Evolutionary conservation across 2,329 filamentous ascomycete genomes (phyloP), one percentile per base, ranked within the genome.

Genomic region (Neurospora sp.): DNA sequence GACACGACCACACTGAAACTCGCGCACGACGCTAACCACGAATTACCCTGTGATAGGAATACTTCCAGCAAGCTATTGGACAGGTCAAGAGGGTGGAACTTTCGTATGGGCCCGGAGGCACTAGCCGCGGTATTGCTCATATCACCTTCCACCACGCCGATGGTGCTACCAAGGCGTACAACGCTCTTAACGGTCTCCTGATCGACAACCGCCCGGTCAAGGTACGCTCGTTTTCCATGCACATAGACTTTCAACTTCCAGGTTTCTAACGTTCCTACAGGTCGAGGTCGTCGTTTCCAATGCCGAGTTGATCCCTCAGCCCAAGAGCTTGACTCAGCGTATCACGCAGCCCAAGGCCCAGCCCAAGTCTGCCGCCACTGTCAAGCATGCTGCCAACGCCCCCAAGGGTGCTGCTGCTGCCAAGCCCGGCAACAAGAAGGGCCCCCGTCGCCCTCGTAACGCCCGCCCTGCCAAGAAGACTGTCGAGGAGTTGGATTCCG

Each of bases 121-220:
- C 90, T 75, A 97, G 94, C 86, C 92, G 93, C 79, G 96, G 96
- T 74, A 92, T 95, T 78, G 94, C 94, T 76, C 96, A 93, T 69
- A 91, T 99, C 76, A 89, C 90, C 73, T 99, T 99, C 84, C 82
- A 82, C 80, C 92, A 92, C 77, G 82, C 90, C 36, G 92, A 93
- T 75, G 92, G 91, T 74, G 96, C 95, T 74, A 88, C 88, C 78
- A 92, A 93, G 82, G 96, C 96, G 72, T 92, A 93, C 76, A 87
- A 90, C 77, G 88, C 91, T 73, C 85, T 97, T 75, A 96, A 99
- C 77, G 93, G 93, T 72, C 88, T 97, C 71, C 88, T 96, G 69
- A 93, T 99, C 71, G 96, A 99, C 81, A 90, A 90, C 77, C 89
- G 89, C 74, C 92, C 93, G 36, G 95, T 99, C 84, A 97, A 95